A percentile compares a stretch with the other conserved stretches of the same genome.
phyloP scores from a whole-genome alignment of 345 rosid genomes.

The Salix suchowensis region DNA sequence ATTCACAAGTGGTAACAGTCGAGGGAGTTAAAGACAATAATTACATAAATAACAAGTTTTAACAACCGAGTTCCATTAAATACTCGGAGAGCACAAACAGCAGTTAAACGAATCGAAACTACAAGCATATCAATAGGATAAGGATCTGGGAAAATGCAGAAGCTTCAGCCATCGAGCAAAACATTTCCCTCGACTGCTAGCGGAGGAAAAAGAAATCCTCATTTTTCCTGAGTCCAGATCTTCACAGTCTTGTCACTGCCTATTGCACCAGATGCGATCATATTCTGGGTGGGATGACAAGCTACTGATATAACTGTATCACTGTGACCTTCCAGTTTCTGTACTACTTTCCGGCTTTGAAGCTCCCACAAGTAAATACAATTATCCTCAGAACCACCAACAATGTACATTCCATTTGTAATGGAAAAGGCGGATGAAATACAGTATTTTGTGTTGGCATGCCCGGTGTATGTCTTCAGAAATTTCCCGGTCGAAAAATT shows the following conservation, averaged over 20 bases:
- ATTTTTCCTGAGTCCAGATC: slow-evolving; percentile 66
- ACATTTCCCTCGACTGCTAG: not conserved
- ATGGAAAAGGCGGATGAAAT: slow-evolving; percentile 70
- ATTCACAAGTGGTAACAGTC: too few relatives aligned
- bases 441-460: slow-evolving; percentile 60
- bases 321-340: slow-evolving; percentile 90
- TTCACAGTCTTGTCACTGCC: slow-evolving; percentile 66
- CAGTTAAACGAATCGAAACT: not conserved
- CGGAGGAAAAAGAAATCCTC: not conserved
- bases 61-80: not conserved
- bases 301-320: slow-evolving; percentile 77
- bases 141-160: not conserved
- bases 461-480: slow-evolving; percentile 81
- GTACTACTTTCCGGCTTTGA: slow-evolving; percentile 68
- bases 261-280: slow-evolving; percentile 85
- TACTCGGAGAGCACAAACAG: not conserved
- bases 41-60: not conserved
- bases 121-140: not conserved
- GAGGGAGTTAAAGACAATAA: not conserved
- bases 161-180: not conserved
- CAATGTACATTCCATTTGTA: slow-evolving; percentile 70
- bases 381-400: slow-evolving; percentile 87
- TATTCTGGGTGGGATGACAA: slow-evolving; percentile 72
- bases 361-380: slow-evolving; percentile 89
- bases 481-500: slow-evolving; percentile 67